Evolutionary conservation across 192 early-diverging fungal species (phyloP), one percentile per base, ranked within the genome.

Genomic region (Coemansia sp.): DNA sequence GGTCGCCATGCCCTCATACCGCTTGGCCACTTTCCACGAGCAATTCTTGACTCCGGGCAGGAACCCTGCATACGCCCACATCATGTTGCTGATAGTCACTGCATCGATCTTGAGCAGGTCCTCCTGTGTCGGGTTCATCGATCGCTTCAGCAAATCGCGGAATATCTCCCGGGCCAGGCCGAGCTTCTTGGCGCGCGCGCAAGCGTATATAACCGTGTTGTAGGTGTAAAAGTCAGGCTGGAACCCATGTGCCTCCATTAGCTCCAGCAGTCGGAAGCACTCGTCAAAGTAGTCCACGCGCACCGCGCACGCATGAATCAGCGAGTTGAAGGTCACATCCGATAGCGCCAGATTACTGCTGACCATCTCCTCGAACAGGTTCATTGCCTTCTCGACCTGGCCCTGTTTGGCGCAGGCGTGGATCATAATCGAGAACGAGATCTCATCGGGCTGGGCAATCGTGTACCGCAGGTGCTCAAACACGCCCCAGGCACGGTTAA

Each of bases 311-410:
- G 95, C 91, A 55, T 88, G 79, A 44, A 98, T 88, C 26, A 98
- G 71, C 17, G 86, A 79, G 53, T 92, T 96, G 60, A 89, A 95
- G 1, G 94, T 95, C 0, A 89, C 83, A 23, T 87, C 86, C 0
- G 90, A 93, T 1, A 88, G 86, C 9, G 78, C 77, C 17, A 95
- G 70, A 29, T 79, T 65, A 8, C 82, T 81, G 39, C 72, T 65
- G 15, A 85, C 67, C 88, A 97, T 95, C 55, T 96, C 90, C 50
- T 84, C 82, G 76, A 93, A 95, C 40, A 98, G 71, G 55, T 94
- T 90, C 46, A 98, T 81, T 6, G 95, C 95, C 31, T 79, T 73
- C 57, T 98, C 95, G n/a, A 89, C 86, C 45, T 95, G 84, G 32
- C 82, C 81, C 26, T 82, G 84, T 61, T 86, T 83, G 6, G 91